Evolutionary conservation across 1,284 basidiomycete species (phyloP).

Genomic region (Leccinum subfulvum): DNA sequence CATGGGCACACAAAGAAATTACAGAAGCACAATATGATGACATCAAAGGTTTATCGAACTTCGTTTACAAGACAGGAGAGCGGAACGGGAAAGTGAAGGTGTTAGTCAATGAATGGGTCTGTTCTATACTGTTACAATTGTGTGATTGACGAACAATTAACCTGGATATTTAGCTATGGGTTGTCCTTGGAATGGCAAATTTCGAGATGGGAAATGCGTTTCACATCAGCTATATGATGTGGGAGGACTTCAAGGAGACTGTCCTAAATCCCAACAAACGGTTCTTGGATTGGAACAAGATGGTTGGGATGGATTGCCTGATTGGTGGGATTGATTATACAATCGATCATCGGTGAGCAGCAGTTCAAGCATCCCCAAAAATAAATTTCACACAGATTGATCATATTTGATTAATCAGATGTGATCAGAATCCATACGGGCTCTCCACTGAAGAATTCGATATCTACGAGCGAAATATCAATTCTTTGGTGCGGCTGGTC

Average conservation of each 20-base stretch:
- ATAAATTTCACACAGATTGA: background rate
- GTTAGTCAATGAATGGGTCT: background rate
- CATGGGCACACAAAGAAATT: background rate
- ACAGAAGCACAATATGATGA: background rate
- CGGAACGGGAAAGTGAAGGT: background rate
- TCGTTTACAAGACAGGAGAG: background rate
- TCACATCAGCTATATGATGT: background rate
- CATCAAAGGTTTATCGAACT: background rate
- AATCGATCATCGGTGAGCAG: background rate
- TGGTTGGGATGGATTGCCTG: background rate
- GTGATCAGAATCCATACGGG: background rate
- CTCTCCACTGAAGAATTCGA: background rate
- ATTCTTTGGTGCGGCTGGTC: background rate
- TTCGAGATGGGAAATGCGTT: background rate
- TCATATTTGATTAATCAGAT: background rate
- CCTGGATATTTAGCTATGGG: background rate
- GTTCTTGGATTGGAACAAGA: background rate
- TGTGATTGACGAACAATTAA: background rate
- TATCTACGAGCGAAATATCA: background rate
- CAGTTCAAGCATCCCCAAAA: background rate
- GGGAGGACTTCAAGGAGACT: background rate
- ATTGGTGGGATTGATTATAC: background rate
- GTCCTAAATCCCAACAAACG: background rate
- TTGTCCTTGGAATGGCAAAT: background rate
- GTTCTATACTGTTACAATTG: background rate